Conservation (phyloP, 78 protist genomes). For the Dictyostelium firmibasis region DNA sequence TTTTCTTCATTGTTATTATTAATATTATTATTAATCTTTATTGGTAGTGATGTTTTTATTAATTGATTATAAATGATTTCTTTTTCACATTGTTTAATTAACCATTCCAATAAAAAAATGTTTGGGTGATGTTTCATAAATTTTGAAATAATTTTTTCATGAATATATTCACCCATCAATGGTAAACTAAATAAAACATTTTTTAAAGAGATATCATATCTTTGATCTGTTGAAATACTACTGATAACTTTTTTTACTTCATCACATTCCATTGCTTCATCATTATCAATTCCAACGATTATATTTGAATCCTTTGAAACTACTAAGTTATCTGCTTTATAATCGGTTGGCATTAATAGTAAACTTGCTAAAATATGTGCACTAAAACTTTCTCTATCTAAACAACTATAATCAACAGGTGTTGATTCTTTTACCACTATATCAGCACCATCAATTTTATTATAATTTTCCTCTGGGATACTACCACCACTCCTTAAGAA, state of each 20-base stretch:
- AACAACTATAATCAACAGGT: background rate
- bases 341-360: background rate
- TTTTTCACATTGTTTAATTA: background rate
- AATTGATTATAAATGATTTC: background rate
- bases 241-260: background rate
- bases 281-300: background rate
- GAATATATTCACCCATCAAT: background rate
- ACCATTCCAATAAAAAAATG: background rate
- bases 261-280: background rate
- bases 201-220: background rate
- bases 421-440: background rate
- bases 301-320: background rate
- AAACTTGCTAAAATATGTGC: background rate
- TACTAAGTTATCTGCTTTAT: background rate
- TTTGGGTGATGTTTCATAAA: conserved; percentile 2
- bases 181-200: background rate
- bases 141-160: background rate
- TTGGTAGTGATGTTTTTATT: background rate
- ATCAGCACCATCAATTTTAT: background rate
- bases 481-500: background rate
- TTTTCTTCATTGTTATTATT: background rate
- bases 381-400: background rate
- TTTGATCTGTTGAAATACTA: background rate
- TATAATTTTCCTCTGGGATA: background rate
- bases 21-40: background rate